Percentiles rank a stretch among this genome's conserved stretches.
Evolutionary conservation across 2,329 filamentous ascomycete genomes (phyloP).

Genomic region (Dothideomycetes sp.): DNA sequence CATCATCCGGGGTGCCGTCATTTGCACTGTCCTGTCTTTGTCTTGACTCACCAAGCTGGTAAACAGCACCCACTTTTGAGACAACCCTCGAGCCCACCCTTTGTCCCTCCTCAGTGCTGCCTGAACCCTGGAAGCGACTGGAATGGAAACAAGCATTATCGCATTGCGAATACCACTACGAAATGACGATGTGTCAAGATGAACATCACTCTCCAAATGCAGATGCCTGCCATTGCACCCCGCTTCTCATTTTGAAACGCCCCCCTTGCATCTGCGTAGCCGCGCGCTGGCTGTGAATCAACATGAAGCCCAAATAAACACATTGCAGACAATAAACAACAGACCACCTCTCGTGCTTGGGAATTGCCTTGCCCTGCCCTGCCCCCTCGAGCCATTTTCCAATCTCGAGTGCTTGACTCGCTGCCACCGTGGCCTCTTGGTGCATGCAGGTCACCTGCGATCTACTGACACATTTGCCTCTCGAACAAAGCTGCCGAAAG

Average conservation of each 20-base stretch:
- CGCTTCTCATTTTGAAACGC: neutral
- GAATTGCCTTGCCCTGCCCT: no score
- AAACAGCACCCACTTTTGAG: no score
- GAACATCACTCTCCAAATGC: neutral
- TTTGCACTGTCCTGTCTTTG: no score
- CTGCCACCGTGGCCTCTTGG: neutral
- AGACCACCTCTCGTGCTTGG: neutral
- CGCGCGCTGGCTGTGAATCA: neutral
- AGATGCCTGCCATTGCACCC: neutral
- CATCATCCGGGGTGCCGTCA: neutral
- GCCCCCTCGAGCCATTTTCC: no score
- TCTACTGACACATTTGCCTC: neutral
- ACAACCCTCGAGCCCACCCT: no score
- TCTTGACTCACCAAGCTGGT: neutral
- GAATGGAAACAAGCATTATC: neutral
- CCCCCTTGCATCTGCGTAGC: neutral
- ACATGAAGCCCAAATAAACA: neutral
- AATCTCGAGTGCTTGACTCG: no score
- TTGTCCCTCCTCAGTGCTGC: no score
- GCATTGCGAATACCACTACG: neutral
- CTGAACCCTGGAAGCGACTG: neutral
- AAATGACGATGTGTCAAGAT: neutral
- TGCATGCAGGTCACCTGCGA: neutral
- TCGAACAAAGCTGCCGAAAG: neutral
- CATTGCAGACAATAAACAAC: neutral